phyloP scores from a whole-genome alignment of 306 rosid species.

The Trifolium fragiferum region DNA sequence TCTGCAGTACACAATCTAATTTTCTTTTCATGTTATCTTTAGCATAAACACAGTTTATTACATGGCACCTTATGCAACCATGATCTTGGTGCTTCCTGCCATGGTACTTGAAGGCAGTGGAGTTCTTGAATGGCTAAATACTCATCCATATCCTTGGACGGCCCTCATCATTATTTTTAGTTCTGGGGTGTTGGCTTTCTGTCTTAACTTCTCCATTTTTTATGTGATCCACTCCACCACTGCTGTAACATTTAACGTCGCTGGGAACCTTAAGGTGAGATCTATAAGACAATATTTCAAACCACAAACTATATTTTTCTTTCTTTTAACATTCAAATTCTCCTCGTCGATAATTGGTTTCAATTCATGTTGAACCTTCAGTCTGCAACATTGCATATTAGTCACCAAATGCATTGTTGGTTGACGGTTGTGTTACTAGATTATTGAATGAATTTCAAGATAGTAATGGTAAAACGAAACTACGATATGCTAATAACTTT shows the following conservation, averaged over 20 bases:
- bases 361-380: not conserved
- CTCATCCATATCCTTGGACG: constrained; percentile 67
- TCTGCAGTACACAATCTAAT: constrained; percentile 37
- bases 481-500: not conserved
- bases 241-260: constrained; percentile 96
- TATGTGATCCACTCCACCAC: constrained; percentile 97
- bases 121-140: constrained; percentile 78
- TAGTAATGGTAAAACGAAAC: not conserved
- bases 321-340: constrained; percentile 11
- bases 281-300: constrained; percentile 21
- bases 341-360: constrained; percentile 13
- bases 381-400: not conserved
- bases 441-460: not conserved
- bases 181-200: constrained; percentile 95
- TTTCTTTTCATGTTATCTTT: constrained; percentile 35
- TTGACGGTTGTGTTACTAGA: not conserved
- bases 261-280: constrained; percentile 98
- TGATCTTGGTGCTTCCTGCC: constrained; percentile 97
- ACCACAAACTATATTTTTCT: not conserved
- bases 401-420: not conserved
- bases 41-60: constrained; percentile 99
- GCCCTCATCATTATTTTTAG: constrained; percentile 81
- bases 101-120: constrained; percentile 90
- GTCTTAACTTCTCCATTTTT: constrained; percentile 96
- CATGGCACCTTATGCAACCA: constrained; percentile 98